These are phyloP conservation scores for Microbotryum violaceum DNA, from an alignment of 1,284 basidiomycete species.

Conservation along the genomic window DNA sequence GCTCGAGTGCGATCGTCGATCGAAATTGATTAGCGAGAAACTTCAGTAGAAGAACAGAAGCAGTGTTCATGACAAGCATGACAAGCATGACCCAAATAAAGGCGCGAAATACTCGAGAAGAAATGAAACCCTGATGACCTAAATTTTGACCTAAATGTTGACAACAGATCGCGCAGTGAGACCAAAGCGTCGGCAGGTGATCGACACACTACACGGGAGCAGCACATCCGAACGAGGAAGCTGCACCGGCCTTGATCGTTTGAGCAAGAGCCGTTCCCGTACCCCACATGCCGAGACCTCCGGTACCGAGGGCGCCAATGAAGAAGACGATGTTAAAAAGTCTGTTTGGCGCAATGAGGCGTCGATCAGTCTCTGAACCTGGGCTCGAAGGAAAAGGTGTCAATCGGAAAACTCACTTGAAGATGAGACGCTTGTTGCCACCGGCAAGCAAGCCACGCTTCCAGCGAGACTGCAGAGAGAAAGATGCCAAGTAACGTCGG, in stretches of 20 bases:
- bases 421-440: slow-evolving; percentile 2
- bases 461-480: slow-evolving; percentile 20
- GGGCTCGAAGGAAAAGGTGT: too few species aligned
- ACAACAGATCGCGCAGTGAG: too few species aligned
- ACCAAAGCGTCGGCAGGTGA: too few species aligned
- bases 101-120: too few species aligned
- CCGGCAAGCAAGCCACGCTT: slow-evolving; percentile 18
- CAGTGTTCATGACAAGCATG: too few species aligned
- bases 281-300: slow-evolving; percentile 47
- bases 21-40: too few species aligned
- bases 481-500: not conserved
- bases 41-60: too few species aligned
- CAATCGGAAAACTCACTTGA: slow-evolving; percentile 1
- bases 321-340: slow-evolving; percentile 40
- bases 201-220: slow-evolving; percentile 40
- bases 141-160: too few species aligned
- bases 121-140: too few species aligned
- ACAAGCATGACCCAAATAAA: too few species aligned
- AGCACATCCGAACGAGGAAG: slow-evolving; percentile 48
- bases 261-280: slow-evolving; percentile 42
- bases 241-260: slow-evolving; percentile 43
- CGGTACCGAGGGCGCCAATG: slow-evolving; percentile 41
- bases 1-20: too few species aligned
- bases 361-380: not conserved
- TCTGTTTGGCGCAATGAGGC: slow-evolving; percentile 32